These are phyloP conservation scores for Sphagnum contortum DNA, from an alignment of 225 moss, liverwort and hornwort genomes.

Conservation along the genomic window DNA sequence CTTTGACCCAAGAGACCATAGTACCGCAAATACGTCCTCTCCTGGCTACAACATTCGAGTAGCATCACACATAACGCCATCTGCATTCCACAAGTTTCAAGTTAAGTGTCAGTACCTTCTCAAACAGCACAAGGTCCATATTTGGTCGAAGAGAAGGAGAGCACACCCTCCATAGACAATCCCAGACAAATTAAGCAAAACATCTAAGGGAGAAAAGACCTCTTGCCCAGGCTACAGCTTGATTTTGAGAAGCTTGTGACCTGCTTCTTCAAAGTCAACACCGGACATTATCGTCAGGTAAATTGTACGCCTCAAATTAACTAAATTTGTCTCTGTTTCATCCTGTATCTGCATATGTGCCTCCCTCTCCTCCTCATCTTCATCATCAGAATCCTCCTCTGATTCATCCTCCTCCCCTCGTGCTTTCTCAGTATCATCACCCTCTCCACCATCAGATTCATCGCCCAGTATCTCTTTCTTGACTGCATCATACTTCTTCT, in stretches of 20 bases:
- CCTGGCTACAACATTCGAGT: conserved; percentile 86
- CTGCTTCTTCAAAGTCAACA: conserved; percentile 89
- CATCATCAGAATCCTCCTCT: conserved; percentile 75
- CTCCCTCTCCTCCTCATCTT: conserved; percentile 78
- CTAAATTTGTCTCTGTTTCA: conserved; percentile 90
- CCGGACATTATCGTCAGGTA: conserved; percentile 90
- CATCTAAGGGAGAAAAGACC: conserved; percentile 11
- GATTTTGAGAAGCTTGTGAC: conserved; percentile 86
- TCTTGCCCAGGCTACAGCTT: conserved; percentile 90
- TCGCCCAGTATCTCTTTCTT: conserved; percentile 84
- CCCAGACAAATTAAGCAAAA: background rate
- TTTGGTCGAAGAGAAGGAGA: background rate
- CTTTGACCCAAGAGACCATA: conserved; percentile 81
- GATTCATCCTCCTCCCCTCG: conserved; percentile 55
- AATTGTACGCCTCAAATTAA: conserved; percentile 76
- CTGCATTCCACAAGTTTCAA: conserved; percentile 14
- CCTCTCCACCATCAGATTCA: conserved; percentile 63
- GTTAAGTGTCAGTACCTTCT: no score
- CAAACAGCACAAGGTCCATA: no score
- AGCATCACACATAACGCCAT: conserved; percentile 95
- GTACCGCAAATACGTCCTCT: conserved; percentile 74
- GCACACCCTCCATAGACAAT: background rate
- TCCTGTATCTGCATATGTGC: conserved; percentile 84
- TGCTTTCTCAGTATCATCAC: conserved; percentile 60
- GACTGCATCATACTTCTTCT: conserved; percentile 76